These are phyloP conservation scores for Crithidia thermophila DNA, from an alignment of 208 protist genomes.

Conservation along the genomic window DNA sequence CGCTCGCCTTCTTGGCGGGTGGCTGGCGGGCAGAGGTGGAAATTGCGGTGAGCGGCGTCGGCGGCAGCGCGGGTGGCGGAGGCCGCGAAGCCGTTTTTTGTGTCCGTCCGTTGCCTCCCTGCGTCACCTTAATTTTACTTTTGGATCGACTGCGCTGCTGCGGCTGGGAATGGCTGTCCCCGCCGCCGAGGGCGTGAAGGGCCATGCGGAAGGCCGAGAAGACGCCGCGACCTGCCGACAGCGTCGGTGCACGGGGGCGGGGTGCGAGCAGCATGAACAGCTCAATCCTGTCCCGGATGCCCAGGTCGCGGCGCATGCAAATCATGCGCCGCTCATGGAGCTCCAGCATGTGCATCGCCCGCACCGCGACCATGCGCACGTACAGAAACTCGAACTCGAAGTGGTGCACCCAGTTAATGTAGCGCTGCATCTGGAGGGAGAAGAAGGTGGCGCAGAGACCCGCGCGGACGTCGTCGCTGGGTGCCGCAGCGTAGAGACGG, in stretches of 20 bases:
- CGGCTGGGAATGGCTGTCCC: too few relatives aligned
- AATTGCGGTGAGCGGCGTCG: not conserved
- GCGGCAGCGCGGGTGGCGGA: not conserved
- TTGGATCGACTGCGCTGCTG: not conserved
- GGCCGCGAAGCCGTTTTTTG: not conserved
- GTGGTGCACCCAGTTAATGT: constrained; percentile 41
- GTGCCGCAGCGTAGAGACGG: constrained; percentile 5
- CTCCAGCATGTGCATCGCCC: constrained; percentile 48
- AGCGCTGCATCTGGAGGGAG: constrained; percentile 27
- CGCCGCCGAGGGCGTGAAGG: constrained; percentile 16
- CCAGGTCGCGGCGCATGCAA: constrained; percentile 71
- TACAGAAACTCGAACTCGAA: constrained; percentile 63
- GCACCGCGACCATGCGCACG: constrained; percentile 45
- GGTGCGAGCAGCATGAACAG: constrained; percentile 46
- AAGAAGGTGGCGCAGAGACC: constrained; percentile 30
- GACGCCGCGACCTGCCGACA: constrained; percentile 12
- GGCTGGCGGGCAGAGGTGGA: not conserved
- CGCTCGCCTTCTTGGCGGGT: not conserved
- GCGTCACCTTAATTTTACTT: not conserved
- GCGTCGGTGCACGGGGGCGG: constrained; percentile 15
- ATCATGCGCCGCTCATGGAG: constrained; percentile 45
- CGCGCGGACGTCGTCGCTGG: not conserved
- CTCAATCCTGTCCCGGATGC: constrained; percentile 67
- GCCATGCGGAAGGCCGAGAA: constrained; percentile 28
- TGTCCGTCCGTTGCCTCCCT: not conserved